Evolutionary conservation across 108 stramenopile genomes (phyloP).

Genomic region (Stephanodiscus minutulus): DNA sequence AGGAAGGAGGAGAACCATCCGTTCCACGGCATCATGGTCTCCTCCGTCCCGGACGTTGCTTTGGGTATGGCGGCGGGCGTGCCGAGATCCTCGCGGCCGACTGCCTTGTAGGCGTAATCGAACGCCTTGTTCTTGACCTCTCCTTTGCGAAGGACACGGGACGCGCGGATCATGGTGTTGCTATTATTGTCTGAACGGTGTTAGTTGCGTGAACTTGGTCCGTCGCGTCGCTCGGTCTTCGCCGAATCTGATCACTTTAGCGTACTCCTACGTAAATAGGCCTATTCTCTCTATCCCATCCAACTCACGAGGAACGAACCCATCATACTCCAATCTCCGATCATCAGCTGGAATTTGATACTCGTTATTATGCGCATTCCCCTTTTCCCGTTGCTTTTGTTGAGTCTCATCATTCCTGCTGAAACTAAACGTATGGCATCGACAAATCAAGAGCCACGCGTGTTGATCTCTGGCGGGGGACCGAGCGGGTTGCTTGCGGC

Average conservation of each 20-base stretch:
- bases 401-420: slow-evolving; percentile 8
- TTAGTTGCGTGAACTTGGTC: no score
- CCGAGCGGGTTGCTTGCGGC: slow-evolving; percentile 13
- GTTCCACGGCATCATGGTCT: slow-evolving; percentile 87
- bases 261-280: no score
- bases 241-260: no score
- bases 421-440: slow-evolving; percentile 14
- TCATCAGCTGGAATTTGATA: neutral
- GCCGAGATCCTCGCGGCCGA: slow-evolving; percentile 36
- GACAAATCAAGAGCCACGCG: slow-evolving; percentile 18
- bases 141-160: slow-evolving; percentile 31
- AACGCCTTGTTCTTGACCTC: slow-evolving; percentile 9
- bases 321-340: no score
- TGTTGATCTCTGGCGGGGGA: slow-evolving; percentile 27
- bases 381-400: neutral
- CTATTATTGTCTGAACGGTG: no score
- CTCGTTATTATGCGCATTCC: neutral
- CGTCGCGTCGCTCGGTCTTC: no score
- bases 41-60: slow-evolving; percentile 43
- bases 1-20: slow-evolving; percentile 78
- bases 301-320: no score
- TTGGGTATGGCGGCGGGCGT: slow-evolving; percentile 29
- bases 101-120: slow-evolving; percentile 36
- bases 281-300: no score
- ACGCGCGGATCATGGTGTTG: slow-evolving; percentile 37